Base-by-base conservation (phyloP, 768 basidiomycete species). In the Boletus eberwhitei region DNA sequence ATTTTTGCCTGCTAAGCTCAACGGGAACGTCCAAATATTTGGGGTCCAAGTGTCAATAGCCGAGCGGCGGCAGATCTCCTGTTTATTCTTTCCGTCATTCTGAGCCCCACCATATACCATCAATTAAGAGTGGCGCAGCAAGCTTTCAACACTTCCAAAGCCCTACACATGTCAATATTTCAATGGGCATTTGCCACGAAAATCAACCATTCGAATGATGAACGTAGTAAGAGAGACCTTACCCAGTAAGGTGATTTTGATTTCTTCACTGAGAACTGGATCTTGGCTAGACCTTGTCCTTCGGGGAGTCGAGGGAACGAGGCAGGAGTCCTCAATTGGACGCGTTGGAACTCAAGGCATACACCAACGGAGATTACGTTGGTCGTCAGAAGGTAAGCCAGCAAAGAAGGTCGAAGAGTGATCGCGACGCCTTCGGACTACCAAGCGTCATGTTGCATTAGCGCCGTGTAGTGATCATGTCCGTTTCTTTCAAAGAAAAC, bases 351-450 rank as follows among this genome's bases (percentile, higher is more conserved):
- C n/a, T 50, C 22, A 2, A 11, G 26, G 42, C 35, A 21, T 16
- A 24, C 29, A 47, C 37, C 36, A 31, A 46, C 66, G 64, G 63
- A 46, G 50, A 58, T 67, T 57, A 57, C 53, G 50, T 43, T 47
- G 24, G 39, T 17, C 38, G 16, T 42, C 42, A 42, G 57, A 64
- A 65, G 55, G 24, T 29, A 42, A 40, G 24, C 34, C 34, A 68
- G 39, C 29, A 54, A 19, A 47, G 63, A 67, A 67, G 52, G 8
- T 22, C 13, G 39, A 52, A 38, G 48, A 41, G 16, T 40, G 53
- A 63, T 65, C 47, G 60, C 63, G 60, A 60, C 38, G 26, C 52
- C 52, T 56, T 55, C 60, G 66, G 65, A 35, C 54, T 38, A 48
- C 35, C 38, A 34, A 38, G 44, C 38, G 42, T 34, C 53, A 16